Conservation (phyloP, 2,329 filamentous ascomycete genomes). For the Penicillium sumatraense region DNA sequence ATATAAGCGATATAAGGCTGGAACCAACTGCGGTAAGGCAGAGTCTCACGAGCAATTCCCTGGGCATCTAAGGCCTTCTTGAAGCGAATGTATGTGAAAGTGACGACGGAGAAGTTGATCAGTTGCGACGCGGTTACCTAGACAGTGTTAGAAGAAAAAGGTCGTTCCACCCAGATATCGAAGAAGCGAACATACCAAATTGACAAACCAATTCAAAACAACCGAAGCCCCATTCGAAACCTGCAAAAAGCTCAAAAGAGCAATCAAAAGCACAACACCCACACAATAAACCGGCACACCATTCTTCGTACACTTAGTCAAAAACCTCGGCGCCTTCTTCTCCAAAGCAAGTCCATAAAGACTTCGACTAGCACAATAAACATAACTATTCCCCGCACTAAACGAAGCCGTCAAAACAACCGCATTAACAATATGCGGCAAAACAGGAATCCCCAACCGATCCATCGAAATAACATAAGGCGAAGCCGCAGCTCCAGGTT, state of each 20-base stretch:
- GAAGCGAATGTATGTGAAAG: conserved; percentile 1
- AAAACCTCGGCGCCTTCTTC: conserved; percentile 70
- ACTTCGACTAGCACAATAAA: conserved; percentile 71
- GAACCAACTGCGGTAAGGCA: background rate
- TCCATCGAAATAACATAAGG: conserved; percentile 73
- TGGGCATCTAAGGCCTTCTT: background rate
- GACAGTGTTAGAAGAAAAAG: background rate
- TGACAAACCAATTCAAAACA: conserved; percentile 75
- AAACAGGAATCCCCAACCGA: conserved; percentile 63
- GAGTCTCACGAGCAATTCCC: background rate
- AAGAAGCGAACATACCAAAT: conserved; percentile 50
- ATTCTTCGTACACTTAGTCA: conserved; percentile 64
- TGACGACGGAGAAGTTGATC: conserved; percentile 3
- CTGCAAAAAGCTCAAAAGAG: conserved; percentile 74
- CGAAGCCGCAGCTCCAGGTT: conserved; percentile 71
- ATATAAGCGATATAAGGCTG: conserved; percentile 72
- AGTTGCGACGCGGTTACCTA: background rate
- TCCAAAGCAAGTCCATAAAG: conserved; percentile 72
- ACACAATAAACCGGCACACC: conserved; percentile 80
- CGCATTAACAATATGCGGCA: conserved; percentile 75
- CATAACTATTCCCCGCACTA: conserved; percentile 70
- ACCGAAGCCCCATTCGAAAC: conserved; percentile 67
- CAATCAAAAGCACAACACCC: conserved; percentile 65
- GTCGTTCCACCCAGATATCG: background rate
- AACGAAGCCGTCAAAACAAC: conserved; percentile 71